Percentiles rank a stretch among this genome's conserved stretches.
phyloP scores from a whole-genome alignment of 306 rosid species.

The Malus sieversii region DNA sequence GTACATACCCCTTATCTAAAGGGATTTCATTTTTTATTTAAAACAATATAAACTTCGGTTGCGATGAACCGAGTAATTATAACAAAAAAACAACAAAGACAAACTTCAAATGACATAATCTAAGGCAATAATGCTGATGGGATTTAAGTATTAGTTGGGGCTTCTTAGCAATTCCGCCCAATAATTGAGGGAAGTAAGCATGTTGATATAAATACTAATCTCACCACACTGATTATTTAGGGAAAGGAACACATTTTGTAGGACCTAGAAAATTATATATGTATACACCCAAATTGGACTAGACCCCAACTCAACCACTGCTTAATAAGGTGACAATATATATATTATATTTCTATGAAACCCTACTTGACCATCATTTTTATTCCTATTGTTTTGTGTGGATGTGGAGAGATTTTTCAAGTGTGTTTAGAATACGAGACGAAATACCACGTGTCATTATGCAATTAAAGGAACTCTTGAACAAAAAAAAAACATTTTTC shows the following conservation, averaged over 20 bases:
- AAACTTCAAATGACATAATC: not conserved
- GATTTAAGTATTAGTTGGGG: not conserved
- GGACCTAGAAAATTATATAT: not conserved
- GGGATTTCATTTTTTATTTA: too few relatives aligned
- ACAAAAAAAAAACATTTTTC: too few relatives aligned
- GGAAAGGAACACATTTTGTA: not conserved
- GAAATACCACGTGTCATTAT: too few relatives aligned
- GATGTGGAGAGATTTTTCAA: too few relatives aligned
- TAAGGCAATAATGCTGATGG: not conserved
- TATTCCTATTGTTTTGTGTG: not conserved
- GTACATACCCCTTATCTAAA: too few relatives aligned
- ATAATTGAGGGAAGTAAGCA: not conserved
- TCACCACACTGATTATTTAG: not conserved
- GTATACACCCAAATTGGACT: not conserved
- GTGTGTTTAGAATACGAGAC: too few relatives aligned
- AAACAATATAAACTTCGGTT: not conserved
- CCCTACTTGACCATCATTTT: not conserved
- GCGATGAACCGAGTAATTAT: not conserved
- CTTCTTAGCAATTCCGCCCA: not conserved
- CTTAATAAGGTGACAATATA: not conserved
- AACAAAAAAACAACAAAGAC: not conserved
- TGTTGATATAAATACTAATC: not conserved
- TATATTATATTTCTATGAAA: not conserved
- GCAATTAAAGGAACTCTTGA: too few relatives aligned
- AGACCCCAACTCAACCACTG: not conserved